Evolutionary conservation across 768 basidiomycete species (phyloP).

Genomic region (Psilocybe subaeruginosa): DNA sequence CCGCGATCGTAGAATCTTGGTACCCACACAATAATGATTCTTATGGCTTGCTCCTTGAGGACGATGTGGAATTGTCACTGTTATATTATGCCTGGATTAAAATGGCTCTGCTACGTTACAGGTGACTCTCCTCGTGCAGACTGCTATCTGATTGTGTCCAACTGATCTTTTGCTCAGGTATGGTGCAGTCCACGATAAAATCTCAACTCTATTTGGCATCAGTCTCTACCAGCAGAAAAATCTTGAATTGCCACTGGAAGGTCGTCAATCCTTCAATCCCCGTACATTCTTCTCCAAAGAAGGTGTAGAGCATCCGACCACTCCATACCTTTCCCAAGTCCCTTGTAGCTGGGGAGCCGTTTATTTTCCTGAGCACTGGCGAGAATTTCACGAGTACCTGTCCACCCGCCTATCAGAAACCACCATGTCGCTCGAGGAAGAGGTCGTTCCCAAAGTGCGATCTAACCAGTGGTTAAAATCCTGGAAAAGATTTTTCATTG

Average conservation of each 20-base stretch:
- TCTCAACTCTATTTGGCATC: slow-evolving; percentile 69
- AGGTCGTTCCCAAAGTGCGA: slow-evolving; percentile 73
- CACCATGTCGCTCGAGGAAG: slow-evolving; percentile 37
- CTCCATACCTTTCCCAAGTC: slow-evolving; percentile 84
- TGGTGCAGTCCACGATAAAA: slow-evolving; percentile 41
- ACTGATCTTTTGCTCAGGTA: slow-evolving; percentile 46
- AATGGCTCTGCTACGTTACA: slow-evolving; percentile 76
- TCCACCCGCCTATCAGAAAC: slow-evolving; percentile 64
- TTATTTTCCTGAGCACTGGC: slow-evolving; percentile 90
- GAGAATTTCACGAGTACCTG: slow-evolving; percentile 83
- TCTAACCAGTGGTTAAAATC: slow-evolving; percentile 82
- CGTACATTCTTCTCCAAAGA: slow-evolving; percentile 53
- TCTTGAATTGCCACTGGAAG: slow-evolving; percentile 69
- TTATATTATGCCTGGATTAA: slow-evolving; percentile 87
- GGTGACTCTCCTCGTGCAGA: slow-evolving; percentile 39
- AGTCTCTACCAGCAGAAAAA: slow-evolving; percentile 89
- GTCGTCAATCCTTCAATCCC: slow-evolving; percentile 71
- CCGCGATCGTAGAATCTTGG: slow-evolving; percentile 90
- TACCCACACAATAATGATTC: slow-evolving; percentile 74
- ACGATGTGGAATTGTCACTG: slow-evolving; percentile 85
- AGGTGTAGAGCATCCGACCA: slow-evolving; percentile 44
- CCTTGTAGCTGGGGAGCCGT: slow-evolving; percentile 93
- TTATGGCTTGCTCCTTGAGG: slow-evolving; percentile 82
- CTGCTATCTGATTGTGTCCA: not conserved
- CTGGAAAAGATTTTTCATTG: slow-evolving; percentile 92